Conservation (phyloP, 2,329 filamentous ascomycete species). For the Plenodomus biglobosus region DNA sequence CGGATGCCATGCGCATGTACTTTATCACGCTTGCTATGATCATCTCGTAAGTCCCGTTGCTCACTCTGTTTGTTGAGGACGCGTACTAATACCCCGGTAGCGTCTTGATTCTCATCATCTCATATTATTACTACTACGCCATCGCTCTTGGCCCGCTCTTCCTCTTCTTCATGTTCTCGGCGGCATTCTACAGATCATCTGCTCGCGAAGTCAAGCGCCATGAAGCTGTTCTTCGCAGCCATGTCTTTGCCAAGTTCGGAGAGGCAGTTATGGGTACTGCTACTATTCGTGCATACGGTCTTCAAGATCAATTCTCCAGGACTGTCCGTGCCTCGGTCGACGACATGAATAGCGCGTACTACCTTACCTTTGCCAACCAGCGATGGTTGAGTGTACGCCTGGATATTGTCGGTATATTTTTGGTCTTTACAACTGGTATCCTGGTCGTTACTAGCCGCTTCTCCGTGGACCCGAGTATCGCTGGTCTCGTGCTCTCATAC, state of each 20-base stretch:
- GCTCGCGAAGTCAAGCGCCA: slow-evolving; percentile 94
- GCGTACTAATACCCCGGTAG: slow-evolving; percentile 37
- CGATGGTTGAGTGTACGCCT: slow-evolving; percentile 86
- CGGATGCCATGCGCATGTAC: slow-evolving; percentile 91
- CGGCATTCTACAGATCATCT: slow-evolving; percentile 85
- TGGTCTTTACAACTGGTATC: slow-evolving; percentile 87
- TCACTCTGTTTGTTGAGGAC: background rate
- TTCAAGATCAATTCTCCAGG: slow-evolving; percentile 71
- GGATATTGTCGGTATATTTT: slow-evolving; percentile 77
- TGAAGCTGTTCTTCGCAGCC: slow-evolving; percentile 83
- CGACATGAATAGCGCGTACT: slow-evolving; percentile 92
- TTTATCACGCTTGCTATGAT: slow-evolving; percentile 83
- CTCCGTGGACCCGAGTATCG: slow-evolving; percentile 78
- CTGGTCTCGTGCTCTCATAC: slow-evolving; percentile 86
- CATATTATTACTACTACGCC: slow-evolving; percentile 90
- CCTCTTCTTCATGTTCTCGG: slow-evolving; percentile 76
- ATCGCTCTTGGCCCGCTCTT: slow-evolving; percentile 70
- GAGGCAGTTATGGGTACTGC: slow-evolving; percentile 84
- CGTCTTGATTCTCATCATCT: slow-evolving; percentile 87
- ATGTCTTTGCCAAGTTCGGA: slow-evolving; percentile 86
- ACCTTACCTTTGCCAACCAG: slow-evolving; percentile 92
- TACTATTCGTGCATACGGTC: slow-evolving; percentile 85
- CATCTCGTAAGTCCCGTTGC: slow-evolving; percentile 46
- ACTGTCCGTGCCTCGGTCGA: slow-evolving; percentile 76
- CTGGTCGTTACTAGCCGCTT: slow-evolving; percentile 91